Base-by-base conservation (phyloP, 768 basidiomycete species). In the Lenzites betulinus region DNA sequence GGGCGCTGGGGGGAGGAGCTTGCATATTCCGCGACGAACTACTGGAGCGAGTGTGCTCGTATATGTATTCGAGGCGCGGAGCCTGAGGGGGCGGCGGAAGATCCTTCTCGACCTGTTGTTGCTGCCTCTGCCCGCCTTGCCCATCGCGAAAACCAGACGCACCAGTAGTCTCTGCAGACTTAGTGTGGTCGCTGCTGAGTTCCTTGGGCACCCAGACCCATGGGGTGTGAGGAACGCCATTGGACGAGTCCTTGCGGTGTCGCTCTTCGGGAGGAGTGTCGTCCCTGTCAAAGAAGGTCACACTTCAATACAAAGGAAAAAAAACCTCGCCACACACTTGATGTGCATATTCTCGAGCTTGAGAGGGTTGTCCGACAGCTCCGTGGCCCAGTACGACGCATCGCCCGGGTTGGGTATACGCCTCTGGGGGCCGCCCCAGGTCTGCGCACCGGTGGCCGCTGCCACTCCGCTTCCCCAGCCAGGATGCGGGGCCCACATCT, bases 301-400 rank as follows among this genome's bases (percentile, higher is more conserved):
- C 51, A 23, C 35, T 47, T 41, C 3, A 51, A 18, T 20, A 33
- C 23, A 20, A 49, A 30, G n/a, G 36, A 20, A 42, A 33, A 41
- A 23, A 23, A 55, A 50, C 48, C 22, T 20, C 23, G 22, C 33
- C 39, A 81, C 85, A 62, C 66, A 88, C 89, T 79, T 79, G 56
- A 82, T 81, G 43, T 87, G 79, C 86, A 90, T 88, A 52, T 83
- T 79, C 60, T 81, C 75, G 22, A 92, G 77, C 33, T 85, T 86
- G 5, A 92, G 74, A 0, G 85, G 84, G 70, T 92, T 91, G 50
- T 86, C 78, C 1, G 75, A 67, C 26, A 92, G 71, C 66, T 80
- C 70, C 3, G 81, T 82, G 3, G 80, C 79, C 70, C 87, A 82
- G 71, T 92, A 92, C 58, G 83, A 85, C 1, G 82, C 81, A 64